These are phyloP conservation scores for Chalara sp. DNA, from an alignment of 2,329 filamentous ascomycete genomes.

Conservation along the genomic window DNA sequence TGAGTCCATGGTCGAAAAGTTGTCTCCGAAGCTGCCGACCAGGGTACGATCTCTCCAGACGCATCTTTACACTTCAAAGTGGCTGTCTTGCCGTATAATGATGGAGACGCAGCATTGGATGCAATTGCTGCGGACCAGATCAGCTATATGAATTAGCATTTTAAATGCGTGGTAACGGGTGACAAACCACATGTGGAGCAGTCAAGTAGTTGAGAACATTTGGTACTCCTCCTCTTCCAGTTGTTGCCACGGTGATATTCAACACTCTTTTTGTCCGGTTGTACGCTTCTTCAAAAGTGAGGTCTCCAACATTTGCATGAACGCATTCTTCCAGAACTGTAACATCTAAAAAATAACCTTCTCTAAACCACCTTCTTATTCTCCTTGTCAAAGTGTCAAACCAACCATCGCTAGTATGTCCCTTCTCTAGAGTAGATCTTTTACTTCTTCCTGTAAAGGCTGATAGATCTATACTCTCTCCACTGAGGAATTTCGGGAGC, in stretches of 20 bases:
- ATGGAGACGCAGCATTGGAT: slow-evolving; percentile 43
- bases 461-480: slow-evolving; percentile 74
- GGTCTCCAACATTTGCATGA: slow-evolving; percentile 74
- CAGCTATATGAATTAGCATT: slow-evolving; percentile 30
- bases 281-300: slow-evolving; percentile 93
- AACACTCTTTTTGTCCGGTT: slow-evolving; percentile 76
- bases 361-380: slow-evolving; percentile 59
- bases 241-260: slow-evolving; percentile 84
- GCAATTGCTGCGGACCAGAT: slow-evolving; percentile 56
- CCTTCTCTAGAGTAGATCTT: slow-evolving; percentile 26
- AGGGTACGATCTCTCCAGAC: slow-evolving; percentile 51
- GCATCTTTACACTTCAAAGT: slow-evolving; percentile 58
- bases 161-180: neutral
- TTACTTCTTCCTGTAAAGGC: slow-evolving; percentile 54
- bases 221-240: slow-evolving; percentile 67
- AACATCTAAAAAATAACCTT: slow-evolving; percentile 81
- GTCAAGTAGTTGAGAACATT: slow-evolving; percentile 88
- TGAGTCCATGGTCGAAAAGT: slow-evolving; percentile 50
- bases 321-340: slow-evolving; percentile 79
- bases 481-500: slow-evolving; percentile 67
- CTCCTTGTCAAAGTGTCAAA: slow-evolving; percentile 60
- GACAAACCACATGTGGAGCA: slow-evolving; percentile 80
- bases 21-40: slow-evolving; percentile 42
- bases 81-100: slow-evolving; percentile 42
- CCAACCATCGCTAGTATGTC: slow-evolving; percentile 20